phyloP scores from a whole-genome alignment of 345 rosid genomes.

The Adansonia digitata region DNA sequence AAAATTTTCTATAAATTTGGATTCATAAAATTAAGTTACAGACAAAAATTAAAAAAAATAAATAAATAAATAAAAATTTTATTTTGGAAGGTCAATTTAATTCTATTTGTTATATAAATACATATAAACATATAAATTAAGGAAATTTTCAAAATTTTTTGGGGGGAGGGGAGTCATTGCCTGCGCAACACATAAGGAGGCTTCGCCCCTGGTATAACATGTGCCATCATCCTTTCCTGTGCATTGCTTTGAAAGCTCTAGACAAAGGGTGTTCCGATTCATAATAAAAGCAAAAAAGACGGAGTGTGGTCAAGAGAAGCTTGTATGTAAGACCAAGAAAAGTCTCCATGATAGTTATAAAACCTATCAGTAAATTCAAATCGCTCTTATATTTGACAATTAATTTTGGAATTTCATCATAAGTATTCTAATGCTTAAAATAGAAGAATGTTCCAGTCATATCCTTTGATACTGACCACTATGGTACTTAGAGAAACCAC shows the following conservation, averaged over 20 bases:
- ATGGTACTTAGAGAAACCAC: neutral
- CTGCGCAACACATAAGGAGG: no score
- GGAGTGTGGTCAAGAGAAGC: neutral
- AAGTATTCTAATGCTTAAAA: neutral
- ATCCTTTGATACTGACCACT: neutral
- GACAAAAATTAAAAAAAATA: no score
- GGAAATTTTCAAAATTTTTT: no score
- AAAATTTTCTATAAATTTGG: no score
- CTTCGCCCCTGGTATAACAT: neutral
- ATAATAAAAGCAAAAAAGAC: neutral
- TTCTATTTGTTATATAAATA: no score
- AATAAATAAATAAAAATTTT: no score
- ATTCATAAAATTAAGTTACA: no score
- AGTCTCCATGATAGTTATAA: neutral
- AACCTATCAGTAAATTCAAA: neutral
- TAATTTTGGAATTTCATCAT: neutral
- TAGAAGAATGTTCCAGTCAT: neutral
- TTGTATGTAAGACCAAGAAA: neutral
- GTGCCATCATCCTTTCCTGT: neutral
- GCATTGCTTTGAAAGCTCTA: neutral
- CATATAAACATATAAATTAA: no score
- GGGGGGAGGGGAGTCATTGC: no score
- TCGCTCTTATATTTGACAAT: neutral
- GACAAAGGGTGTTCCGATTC: neutral
- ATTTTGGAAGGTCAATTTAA: no score